phyloP scores from a whole-genome alignment of 2,329 filamentous ascomycete genomes.

The Ilyonectria robusta region DNA sequence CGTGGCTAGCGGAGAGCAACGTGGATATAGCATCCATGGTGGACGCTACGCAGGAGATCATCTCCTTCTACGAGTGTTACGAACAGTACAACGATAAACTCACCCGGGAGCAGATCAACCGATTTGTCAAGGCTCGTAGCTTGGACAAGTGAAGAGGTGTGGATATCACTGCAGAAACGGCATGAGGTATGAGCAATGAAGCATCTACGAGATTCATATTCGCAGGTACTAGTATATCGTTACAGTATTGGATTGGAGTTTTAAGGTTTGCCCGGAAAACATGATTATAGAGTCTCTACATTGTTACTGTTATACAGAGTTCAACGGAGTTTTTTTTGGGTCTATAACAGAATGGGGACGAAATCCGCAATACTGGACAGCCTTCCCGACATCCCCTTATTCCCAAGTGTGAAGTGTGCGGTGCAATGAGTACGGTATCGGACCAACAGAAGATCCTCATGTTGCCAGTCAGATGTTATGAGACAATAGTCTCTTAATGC shows the following conservation, averaged over 20 bases:
- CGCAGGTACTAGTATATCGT: conserved; percentile 9
- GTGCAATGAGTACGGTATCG: neutral
- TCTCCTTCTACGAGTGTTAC: conserved; percentile 85
- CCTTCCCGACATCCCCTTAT: neutral
- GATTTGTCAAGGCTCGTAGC: conserved; percentile 71
- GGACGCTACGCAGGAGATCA: conserved; percentile 91
- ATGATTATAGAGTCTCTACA: conserved; percentile 7
- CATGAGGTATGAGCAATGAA: conserved; percentile 46
- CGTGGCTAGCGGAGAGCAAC: conserved; percentile 88
- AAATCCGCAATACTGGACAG: neutral
- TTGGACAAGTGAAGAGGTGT: conserved; percentile 63
- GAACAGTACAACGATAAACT: conserved; percentile 74
- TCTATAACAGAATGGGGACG: neutral
- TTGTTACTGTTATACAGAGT: conserved; percentile 4
- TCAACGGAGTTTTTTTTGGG: conserved; percentile 8
- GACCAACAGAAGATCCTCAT: neutral
- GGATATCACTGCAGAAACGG: conserved; percentile 7
- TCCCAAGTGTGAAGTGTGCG: neutral
- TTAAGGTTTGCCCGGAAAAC: conserved; percentile 19
- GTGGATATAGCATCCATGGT: conserved; percentile 89
- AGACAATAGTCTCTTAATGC: neutral
- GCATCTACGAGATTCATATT: conserved; percentile 19
- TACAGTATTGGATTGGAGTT: conserved; percentile 35
- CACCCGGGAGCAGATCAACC: conserved; percentile 70
- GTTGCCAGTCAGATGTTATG: neutral